These are phyloP conservation scores for Globisporangium nodosum DNA, from an alignment of 352 stramenopile genomes.

Conservation along the genomic window DNA sequence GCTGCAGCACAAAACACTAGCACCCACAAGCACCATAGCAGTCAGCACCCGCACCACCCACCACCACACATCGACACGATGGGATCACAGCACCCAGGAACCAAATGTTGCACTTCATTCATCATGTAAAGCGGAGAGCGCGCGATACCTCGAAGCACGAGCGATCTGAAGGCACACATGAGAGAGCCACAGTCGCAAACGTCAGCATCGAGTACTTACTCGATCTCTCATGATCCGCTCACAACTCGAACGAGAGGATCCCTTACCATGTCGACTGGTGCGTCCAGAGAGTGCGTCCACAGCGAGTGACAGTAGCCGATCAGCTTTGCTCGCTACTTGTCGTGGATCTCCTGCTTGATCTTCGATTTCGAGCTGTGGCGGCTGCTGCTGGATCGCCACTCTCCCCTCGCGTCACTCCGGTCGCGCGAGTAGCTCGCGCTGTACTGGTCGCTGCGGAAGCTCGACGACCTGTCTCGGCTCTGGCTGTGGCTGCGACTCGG, in stretches of 20 bases:
- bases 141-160: neutral
- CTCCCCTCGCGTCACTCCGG: conserved; percentile 3
- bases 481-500: conserved; percentile 40
- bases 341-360: conserved; percentile 11
- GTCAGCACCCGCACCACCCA: neutral
- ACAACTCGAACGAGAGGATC: neutral
- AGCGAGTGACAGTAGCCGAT: neutral
- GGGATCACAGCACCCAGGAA: neutral
- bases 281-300: neutral
- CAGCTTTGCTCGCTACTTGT: neutral
- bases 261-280: neutral
- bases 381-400: neutral
- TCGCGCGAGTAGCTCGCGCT: conserved; percentile 12
- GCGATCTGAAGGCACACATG: neutral
- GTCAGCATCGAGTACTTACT: neutral
- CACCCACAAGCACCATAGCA: no score
- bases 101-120: neutral
- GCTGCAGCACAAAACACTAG: no score
- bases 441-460: conserved; percentile 2
- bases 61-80: no score
- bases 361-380: conserved; percentile 2
- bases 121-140: neutral
- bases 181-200: neutral
- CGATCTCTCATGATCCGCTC: neutral
- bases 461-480: conserved; percentile 22